These are phyloP conservation scores for Hymenoscyphus fraxineus DNA, from an alignment of 2,329 filamentous ascomycete species.

Conservation along the genomic window DNA sequence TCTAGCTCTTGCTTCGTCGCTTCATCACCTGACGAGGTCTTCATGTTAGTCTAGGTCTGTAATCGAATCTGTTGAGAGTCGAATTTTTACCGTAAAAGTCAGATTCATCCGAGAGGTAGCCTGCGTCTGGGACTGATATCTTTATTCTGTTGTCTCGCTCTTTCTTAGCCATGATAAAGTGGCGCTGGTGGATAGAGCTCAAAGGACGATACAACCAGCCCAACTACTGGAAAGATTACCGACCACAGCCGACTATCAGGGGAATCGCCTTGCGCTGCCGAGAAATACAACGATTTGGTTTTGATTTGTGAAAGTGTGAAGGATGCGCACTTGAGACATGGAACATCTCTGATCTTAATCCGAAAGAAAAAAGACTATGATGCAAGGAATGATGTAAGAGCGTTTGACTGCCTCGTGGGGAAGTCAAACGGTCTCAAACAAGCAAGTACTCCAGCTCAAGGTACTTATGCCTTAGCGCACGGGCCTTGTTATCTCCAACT, in stretches of 20 bases:
- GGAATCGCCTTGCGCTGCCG: background rate
- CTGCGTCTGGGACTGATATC: conserved; percentile 8
- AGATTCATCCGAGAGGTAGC: conserved; percentile 42
- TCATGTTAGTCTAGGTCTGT: conserved; percentile 6
- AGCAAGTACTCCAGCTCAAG: background rate
- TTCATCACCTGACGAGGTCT: conserved; percentile 49
- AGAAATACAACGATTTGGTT: background rate
- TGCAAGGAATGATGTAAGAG: background rate
- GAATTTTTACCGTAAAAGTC: conserved; percentile 51
- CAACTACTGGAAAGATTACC: background rate
- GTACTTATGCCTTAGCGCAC: background rate
- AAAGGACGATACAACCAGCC: background rate
- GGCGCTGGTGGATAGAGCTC: background rate
- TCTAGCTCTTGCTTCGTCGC: conserved; percentile 46
- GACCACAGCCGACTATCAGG: background rate
- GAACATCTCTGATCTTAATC: background rate
- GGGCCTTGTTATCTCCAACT: background rate
- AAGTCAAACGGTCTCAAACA: background rate
- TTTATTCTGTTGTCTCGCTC: conserved; percentile 7
- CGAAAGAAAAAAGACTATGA: background rate
- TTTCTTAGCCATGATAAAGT: conserved; percentile 19
- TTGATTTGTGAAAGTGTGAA: background rate
- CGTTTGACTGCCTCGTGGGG: background rate
- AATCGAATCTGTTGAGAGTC: background rate
- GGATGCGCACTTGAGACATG: background rate